Conservation (phyloP, 257 asterid genomes). For the Scutellaria galericulata region DNA sequence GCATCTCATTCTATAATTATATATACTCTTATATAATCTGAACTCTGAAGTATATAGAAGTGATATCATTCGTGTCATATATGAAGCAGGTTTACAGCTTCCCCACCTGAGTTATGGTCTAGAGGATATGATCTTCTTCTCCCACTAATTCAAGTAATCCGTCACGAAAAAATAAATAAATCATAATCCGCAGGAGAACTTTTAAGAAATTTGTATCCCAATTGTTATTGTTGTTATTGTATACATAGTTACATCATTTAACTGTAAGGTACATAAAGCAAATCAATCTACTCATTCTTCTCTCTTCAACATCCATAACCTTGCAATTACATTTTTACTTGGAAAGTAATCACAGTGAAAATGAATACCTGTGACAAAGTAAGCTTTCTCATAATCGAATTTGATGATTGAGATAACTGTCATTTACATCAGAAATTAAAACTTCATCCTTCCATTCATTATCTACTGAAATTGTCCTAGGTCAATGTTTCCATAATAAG, state of each 20-base stretch:
- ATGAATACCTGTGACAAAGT: conserved; percentile 76
- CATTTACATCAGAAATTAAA: conserved; percentile 54
- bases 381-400: conserved; percentile 73
- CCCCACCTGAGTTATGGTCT: neutral
- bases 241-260: neutral
- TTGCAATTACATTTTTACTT: neutral
- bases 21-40: neutral
- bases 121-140: too few species aligned
- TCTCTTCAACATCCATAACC: conserved; percentile 8
- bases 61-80: neutral
- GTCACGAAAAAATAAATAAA: neutral
- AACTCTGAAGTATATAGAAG: neutral
- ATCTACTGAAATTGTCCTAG: conserved; percentile 48
- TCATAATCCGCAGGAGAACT: neutral
- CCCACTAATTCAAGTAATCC: too few species aligned
- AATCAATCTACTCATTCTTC: neutral
- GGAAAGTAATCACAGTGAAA: conserved; percentile 7
- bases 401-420: conserved; percentile 60
- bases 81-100: neutral
- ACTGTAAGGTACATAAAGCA: neutral
- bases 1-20: neutral
- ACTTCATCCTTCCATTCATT: conserved; percentile 38
- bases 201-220: neutral
- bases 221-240: neutral
- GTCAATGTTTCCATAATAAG: conserved; percentile 27